Conservation (phyloP, 2,329 filamentous ascomycete species). For the Sclerotinia sclerotiorum region DNA sequence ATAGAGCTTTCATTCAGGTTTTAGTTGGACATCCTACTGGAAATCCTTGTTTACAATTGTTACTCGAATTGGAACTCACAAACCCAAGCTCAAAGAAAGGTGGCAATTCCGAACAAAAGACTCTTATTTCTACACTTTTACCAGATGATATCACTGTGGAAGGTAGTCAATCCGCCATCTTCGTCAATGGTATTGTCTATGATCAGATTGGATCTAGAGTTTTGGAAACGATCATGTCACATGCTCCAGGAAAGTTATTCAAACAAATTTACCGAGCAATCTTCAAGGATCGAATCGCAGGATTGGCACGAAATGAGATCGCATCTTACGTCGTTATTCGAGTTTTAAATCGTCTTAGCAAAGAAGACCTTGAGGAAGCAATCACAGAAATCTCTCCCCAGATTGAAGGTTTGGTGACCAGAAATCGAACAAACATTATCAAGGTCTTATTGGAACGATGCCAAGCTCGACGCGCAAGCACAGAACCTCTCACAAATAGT, state of each 20-base stretch:
- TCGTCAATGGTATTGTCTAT: constrained; percentile 85
- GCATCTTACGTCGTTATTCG: constrained; percentile 84
- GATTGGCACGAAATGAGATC: constrained; percentile 83
- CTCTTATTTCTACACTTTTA: constrained; percentile 74
- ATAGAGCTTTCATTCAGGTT: constrained; percentile 76
- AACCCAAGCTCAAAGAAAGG: constrained; percentile 67
- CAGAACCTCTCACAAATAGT: constrained; percentile 52
- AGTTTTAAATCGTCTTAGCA: constrained; percentile 79
- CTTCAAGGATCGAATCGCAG: constrained; percentile 76
- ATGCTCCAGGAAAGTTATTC: constrained; percentile 84
- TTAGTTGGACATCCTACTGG: constrained; percentile 86
- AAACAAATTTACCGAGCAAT: constrained; percentile 80
- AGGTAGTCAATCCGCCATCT: constrained; percentile 70
- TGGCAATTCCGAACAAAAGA: constrained; percentile 49
- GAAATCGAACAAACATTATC: constrained; percentile 75
- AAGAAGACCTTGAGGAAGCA: constrained; percentile 77
- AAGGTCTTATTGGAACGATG: constrained; percentile 83
- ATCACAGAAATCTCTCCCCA: constrained; percentile 71
- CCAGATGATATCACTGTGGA: constrained; percentile 77
- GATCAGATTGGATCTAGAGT: constrained; percentile 87
- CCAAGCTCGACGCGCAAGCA: constrained; percentile 62
- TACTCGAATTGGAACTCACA: constrained; percentile 82
- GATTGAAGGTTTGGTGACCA: constrained; percentile 69
- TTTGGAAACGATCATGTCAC: constrained; percentile 79
- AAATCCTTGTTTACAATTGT: constrained; percentile 87